Base-by-base conservation (phyloP, 2,329 filamentous ascomycete genomes). In the Tolypocladium ovalisporum region DNA sequence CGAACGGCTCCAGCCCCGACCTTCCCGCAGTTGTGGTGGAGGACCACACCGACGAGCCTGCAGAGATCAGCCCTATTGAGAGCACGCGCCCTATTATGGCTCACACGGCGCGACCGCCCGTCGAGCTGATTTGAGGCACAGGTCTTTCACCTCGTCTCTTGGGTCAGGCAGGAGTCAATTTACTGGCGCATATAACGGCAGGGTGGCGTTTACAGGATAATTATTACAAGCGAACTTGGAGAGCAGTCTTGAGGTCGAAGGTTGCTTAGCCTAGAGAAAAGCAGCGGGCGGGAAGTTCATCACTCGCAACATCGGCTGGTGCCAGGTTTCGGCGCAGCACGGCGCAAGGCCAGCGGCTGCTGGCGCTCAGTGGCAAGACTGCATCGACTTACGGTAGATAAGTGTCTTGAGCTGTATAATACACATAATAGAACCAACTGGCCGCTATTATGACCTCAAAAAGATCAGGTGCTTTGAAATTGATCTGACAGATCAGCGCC, bases 21-120 rank as follows among this genome's bases (percentile, higher is more conserved):
- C 70, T 88, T 64, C 85, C 85, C 2, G 83, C 82, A 40, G 85
- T 88, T 60, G 80, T 82, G 40, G 84, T 88, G 15, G 83, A 87
- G 64, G 85, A 88, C 66, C 83, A 84, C 76, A 86, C 84, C 17
- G 80, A 83, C 60, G 79, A 76, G 60, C 77, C 77, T 2, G 71
- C 73, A 35, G 72, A 71, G 47, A 65, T 77, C 61, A 75, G 75
- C 66, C 71, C 76, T 19, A 63, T 78, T 54, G 68, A 76, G 56
- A 68, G 57, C 60, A 64, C 66, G 27, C 77, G 74, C 64, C 75
- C 80, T 24, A 80, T 84, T 60, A 68, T 79, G 71, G 79, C 81
- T 29, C 82, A 87, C 64, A 88, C 85, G 3, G 63, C 79, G 2
- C 75, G 84, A 54, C 85, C 85, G 27, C 85, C 85, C 0, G 76